Percentiles rank a stretch among this genome's conserved stretches.
Evolutionary conservation across 2,329 filamentous ascomycete species (phyloP).

Genomic region (Aspergillus quadricinctus): DNA sequence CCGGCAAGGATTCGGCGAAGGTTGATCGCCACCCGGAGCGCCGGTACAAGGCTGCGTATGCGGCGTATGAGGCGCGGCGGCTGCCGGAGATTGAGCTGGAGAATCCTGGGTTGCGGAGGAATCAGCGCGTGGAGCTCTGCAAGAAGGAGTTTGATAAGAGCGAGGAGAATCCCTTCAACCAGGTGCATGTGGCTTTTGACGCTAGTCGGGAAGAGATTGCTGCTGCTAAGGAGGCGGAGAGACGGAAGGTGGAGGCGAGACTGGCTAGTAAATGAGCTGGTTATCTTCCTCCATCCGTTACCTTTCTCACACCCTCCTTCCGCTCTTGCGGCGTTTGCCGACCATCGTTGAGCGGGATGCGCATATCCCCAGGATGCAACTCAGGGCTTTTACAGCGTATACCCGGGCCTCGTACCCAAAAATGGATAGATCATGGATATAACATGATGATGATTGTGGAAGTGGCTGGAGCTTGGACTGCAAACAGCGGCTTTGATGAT

Average conservation of each 20-base stretch:
- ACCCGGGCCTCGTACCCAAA: neutral
- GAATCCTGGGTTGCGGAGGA: constrained; percentile 70
- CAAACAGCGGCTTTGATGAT: neutral
- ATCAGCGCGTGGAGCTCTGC: constrained; percentile 81
- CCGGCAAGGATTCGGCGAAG: constrained; percentile 57
- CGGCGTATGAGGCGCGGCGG: constrained; percentile 74
- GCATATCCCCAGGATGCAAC: neutral
- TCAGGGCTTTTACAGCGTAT: neutral
- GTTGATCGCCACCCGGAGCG: constrained; percentile 86
- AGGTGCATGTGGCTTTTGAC: constrained; percentile 72
- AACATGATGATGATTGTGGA: neutral
- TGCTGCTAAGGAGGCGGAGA: constrained; percentile 62
- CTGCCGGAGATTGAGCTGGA: constrained; percentile 82
- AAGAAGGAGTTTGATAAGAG: constrained; percentile 92
- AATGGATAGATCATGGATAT: constrained; percentile 10
- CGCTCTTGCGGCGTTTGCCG: neutral
- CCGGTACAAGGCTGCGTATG: constrained; percentile 79
- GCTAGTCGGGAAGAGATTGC: constrained; percentile 71
- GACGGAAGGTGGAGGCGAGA: constrained; percentile 68
- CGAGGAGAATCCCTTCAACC: constrained; percentile 93
- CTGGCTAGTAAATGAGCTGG: constrained; percentile 38
- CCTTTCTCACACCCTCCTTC: neutral
- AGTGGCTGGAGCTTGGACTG: neutral
- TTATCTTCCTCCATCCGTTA: neutral
- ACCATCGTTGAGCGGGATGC: neutral